Evolutionary conservation across 495 filamentous ascomycete species (phyloP).

Genomic region (Penicillium diatomitis): DNA sequence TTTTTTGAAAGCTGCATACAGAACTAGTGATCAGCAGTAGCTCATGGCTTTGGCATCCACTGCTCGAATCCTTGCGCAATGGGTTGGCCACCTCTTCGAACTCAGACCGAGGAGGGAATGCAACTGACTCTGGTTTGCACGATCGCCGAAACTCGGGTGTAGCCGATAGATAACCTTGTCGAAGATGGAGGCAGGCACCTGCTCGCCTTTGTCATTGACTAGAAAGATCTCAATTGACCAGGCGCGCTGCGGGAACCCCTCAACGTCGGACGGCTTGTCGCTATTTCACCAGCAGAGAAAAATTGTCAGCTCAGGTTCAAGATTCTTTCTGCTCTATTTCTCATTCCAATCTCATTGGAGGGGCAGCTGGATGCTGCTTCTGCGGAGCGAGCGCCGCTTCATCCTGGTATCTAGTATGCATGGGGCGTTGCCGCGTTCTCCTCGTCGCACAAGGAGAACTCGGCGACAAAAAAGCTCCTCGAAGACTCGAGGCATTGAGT

Average conservation of each 20-base stretch:
- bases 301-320: constrained; percentile 3
- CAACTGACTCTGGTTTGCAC: constrained; percentile 65
- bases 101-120: neutral
- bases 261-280: constrained; percentile 60
- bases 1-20: constrained; percentile 56
- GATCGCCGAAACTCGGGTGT: constrained; percentile 84
- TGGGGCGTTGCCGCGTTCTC: neutral
- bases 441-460: neutral
- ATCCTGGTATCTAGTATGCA: no score
- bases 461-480: neutral
- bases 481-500: neutral
- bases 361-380: no score
- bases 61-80: neutral
- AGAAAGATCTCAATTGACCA: constrained; percentile 58
- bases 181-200: constrained; percentile 73
- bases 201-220: constrained; percentile 49
- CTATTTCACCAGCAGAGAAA: constrained; percentile 13
- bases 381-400: no score
- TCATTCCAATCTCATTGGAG: no score
- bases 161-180: constrained; percentile 86
- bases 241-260: constrained; percentile 82
- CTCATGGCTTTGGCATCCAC: constrained; percentile 1
- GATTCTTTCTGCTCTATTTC: neutral
- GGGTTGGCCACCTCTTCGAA: neutral
- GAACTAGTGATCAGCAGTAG: neutral